Percentiles rank a stretch among this genome's conserved stretches.
These are phyloP conservation scores for Fremontodendron californicum DNA, from an alignment of 345 rosid genomes.

Conservation along the genomic window DNA sequence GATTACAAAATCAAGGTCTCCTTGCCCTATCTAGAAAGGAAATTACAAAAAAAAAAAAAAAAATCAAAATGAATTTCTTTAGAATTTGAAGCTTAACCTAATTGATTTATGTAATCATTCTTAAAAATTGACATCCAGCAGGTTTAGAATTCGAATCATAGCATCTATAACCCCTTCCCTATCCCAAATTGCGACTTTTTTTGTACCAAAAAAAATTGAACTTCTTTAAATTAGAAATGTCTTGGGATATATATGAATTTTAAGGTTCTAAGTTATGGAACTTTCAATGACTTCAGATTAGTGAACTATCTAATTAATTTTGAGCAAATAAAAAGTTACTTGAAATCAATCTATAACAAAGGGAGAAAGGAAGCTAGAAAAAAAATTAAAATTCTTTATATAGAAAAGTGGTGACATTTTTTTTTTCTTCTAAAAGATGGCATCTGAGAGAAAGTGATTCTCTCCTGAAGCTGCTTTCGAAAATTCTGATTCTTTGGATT, in stretches of 20 bases:
- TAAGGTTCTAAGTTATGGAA: neutral
- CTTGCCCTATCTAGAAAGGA: neutral
- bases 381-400: neutral
- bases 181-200: too few species aligned
- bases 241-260: neutral
- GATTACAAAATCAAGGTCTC: neutral
- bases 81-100: too few species aligned
- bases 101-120: too few species aligned
- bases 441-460: neutral
- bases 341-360: too few species aligned
- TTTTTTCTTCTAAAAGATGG: neutral
- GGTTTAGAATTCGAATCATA: too few species aligned
- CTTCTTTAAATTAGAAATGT: neutral
- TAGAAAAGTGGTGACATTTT: neutral
- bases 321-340: neutral
- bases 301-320: neutral
- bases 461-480: conserved; percentile 8
- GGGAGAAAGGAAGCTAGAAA: too few species aligned
- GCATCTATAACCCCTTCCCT: too few species aligned
- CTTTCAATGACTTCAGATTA: neutral
- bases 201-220: too few species aligned
- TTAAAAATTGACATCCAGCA: too few species aligned
- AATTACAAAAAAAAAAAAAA: neutral
- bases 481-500: conserved; percentile 27
- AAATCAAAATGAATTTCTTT: neutral